Base-by-base conservation (phyloP, 352 stramenopile species). In the Phytopythium litorale region DNA sequence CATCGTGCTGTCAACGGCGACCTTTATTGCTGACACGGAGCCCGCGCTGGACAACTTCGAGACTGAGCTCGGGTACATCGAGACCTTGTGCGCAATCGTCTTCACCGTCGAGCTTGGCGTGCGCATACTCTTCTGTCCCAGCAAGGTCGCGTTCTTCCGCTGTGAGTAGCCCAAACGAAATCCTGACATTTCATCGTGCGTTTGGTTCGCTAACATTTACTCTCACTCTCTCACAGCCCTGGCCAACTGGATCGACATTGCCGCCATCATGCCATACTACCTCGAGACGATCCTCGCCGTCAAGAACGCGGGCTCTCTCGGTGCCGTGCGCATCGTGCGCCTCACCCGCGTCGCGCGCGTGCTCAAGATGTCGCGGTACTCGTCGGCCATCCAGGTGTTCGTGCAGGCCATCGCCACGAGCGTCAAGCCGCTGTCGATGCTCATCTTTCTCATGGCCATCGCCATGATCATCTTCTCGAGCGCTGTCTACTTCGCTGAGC, bases 351-450 rank as follows among this genome's bases (percentile, higher is more conserved):
- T 97, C 1, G 81, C 85, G 1, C 81, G 89, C 13, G 85, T 97
- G 21, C 71, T 97, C 45, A 96, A 96, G 66, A 89, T 96, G 70
- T 94, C 86, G 21, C 78, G 86, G 15, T 95, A 96, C 55, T 91
- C 87, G 13, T 91, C 83, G 8, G 87, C 85, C 23, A 94, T 96
- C 65, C 81, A 90, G 56, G 81, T 92, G 33, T 96, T 96, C 50
- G 75, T 85, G 7, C 78, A 88, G 57, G 81, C 84, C 18, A 88
- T 93, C 53, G 60, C 68, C 16, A 78, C 91, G 45, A 91, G 80
- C 43, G 79, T 89, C 33, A 90, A 94, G 57, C 77, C 87, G 3
- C 65, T 96, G n/a, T 87, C 76, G 18, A 96, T 94, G 85, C 77
- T 96, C 16, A 73, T 96, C 37, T 94, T 94, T 46, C 81, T 94